Conservation (phyloP, 768 basidiomycete genomes). For the Kwoniella shandongensis region DNA sequence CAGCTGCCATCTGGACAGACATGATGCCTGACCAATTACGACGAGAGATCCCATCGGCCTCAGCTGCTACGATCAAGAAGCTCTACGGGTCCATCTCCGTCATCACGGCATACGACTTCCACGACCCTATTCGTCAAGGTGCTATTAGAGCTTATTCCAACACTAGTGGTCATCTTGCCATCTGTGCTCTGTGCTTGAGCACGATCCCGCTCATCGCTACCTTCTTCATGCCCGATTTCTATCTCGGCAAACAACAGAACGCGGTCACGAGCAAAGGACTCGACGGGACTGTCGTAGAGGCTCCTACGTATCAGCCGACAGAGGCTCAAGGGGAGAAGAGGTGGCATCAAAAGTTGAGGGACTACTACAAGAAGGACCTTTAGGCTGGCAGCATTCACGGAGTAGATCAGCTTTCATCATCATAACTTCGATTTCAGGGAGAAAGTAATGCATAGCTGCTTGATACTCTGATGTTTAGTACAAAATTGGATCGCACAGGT, state of each 20-base stretch:
- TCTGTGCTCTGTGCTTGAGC: not conserved
- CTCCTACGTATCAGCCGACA: too few relatives aligned
- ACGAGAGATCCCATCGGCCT: too few relatives aligned
- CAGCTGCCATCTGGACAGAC: conserved; percentile 34
- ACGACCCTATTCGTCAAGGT: not conserved
- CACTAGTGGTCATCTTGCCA: not conserved
- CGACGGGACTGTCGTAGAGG: not conserved
- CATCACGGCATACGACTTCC: conserved; percentile 1
- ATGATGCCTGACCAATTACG: not conserved
- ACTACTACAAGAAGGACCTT: too few relatives aligned
- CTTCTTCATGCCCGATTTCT: conserved; percentile 12
- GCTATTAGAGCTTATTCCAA: not conserved
- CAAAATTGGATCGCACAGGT: too few relatives aligned
- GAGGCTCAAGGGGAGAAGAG: too few relatives aligned
- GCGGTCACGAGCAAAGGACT: not conserved
- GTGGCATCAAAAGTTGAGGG: too few relatives aligned
- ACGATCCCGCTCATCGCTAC: conserved; percentile 1
- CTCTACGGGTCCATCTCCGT: conserved; percentile 2
- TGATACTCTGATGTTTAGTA: too few relatives aligned
- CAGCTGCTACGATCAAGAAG: conserved; percentile 1
- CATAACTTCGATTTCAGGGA: too few relatives aligned
- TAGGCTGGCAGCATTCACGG: too few relatives aligned
- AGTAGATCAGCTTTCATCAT: too few relatives aligned
- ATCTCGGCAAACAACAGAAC: conserved; percentile 14
- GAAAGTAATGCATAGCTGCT: too few relatives aligned